These are phyloP conservation scores for Nigrograna mackinnonii DNA, from an alignment of 2,329 filamentous ascomycete species.

Conservation along the genomic window DNA sequence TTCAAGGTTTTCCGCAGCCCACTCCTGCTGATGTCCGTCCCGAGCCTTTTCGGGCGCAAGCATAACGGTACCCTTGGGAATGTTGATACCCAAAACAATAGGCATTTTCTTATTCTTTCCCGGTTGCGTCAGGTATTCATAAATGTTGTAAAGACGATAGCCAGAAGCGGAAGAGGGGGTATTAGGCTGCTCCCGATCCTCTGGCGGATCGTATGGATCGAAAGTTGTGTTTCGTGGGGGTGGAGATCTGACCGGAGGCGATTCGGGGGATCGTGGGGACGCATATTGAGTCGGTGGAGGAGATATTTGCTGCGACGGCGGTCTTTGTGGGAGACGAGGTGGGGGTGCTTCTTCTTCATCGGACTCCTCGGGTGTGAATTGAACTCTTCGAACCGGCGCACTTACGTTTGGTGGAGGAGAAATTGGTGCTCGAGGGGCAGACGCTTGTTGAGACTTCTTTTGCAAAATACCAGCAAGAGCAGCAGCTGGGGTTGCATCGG, in stretches of 20 bases:
- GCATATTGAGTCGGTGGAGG: slow-evolving; percentile 51
- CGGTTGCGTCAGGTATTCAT: slow-evolving; percentile 96
- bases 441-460: slow-evolving; percentile 48
- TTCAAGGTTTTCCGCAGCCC: slow-evolving; percentile 93
- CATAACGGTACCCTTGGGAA: slow-evolving; percentile 84
- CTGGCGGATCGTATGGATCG: slow-evolving; percentile 47
- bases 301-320: slow-evolving; percentile 58
- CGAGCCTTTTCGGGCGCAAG: slow-evolving; percentile 83
- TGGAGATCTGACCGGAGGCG: slow-evolving; percentile 30
- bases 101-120: slow-evolving; percentile 98
- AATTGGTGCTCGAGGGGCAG: slow-evolving; percentile 29
- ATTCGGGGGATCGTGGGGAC: slow-evolving; percentile 44
- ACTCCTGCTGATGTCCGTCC: slow-evolving; percentile 86
- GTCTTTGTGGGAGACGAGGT: slow-evolving; percentile 63
- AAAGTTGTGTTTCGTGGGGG: slow-evolving; percentile 44
- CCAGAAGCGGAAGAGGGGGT: slow-evolving; percentile 67
- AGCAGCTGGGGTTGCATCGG: slow-evolving; percentile 60
- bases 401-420: slow-evolving; percentile 58
- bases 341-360: slow-evolving; percentile 68
- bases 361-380: slow-evolving; percentile 68
- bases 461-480: slow-evolving; percentile 59
- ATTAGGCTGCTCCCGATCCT: slow-evolving; percentile 38
- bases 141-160: slow-evolving; percentile 95
- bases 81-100: slow-evolving; percentile 92
- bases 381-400: slow-evolving; percentile 50